A percentile compares a stretch with the other conserved stretches of the same genome.
Conservation (phyloP, 2,329 filamentous ascomycete species). For the Tolypocladium amazonense region DNA sequence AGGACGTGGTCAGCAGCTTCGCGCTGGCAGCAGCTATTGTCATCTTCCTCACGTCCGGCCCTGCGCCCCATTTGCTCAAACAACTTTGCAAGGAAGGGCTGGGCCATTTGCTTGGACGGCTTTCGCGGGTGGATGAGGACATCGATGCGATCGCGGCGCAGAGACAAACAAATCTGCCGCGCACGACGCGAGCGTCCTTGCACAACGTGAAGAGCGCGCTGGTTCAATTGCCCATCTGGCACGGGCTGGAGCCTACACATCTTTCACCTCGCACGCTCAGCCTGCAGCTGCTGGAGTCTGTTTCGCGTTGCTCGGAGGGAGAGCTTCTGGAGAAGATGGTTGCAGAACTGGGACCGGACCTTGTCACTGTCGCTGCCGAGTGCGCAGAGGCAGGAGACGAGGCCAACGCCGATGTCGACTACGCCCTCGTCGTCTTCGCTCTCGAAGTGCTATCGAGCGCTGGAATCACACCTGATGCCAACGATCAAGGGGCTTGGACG, state of each 20-base stretch:
- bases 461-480: slow-evolving; percentile 9
- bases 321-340: slow-evolving; percentile 16
- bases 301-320: slow-evolving; percentile 17
- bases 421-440: slow-evolving; percentile 31
- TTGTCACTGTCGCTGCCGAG: slow-evolving; percentile 13
- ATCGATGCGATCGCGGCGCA: slow-evolving; percentile 53
- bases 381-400: slow-evolving; percentile 8
- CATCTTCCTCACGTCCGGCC: slow-evolving; percentile 49
- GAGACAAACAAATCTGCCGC: slow-evolving; percentile 59
- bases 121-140: slow-evolving; percentile 43
- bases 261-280: slow-evolving; percentile 55
- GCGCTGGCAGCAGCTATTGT: slow-evolving; percentile 53
- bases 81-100: slow-evolving; percentile 46
- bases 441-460: slow-evolving; percentile 23
- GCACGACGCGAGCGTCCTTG: slow-evolving; percentile 47
- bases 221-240: slow-evolving; percentile 49
- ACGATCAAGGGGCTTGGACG: slow-evolving; percentile 11
- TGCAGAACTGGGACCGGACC: slow-evolving; percentile 15
- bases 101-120: slow-evolving; percentile 40
- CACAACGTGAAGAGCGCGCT: slow-evolving; percentile 42
- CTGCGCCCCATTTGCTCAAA: slow-evolving; percentile 47
- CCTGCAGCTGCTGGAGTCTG: slow-evolving; percentile 49
- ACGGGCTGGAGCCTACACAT: slow-evolving; percentile 32
- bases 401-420: slow-evolving; percentile 19
- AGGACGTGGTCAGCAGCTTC: slow-evolving; percentile 52